These are phyloP conservation scores for Colletotrichum sp. DNA, from an alignment of 2,329 filamentous ascomycete species.

Conservation along the genomic window DNA sequence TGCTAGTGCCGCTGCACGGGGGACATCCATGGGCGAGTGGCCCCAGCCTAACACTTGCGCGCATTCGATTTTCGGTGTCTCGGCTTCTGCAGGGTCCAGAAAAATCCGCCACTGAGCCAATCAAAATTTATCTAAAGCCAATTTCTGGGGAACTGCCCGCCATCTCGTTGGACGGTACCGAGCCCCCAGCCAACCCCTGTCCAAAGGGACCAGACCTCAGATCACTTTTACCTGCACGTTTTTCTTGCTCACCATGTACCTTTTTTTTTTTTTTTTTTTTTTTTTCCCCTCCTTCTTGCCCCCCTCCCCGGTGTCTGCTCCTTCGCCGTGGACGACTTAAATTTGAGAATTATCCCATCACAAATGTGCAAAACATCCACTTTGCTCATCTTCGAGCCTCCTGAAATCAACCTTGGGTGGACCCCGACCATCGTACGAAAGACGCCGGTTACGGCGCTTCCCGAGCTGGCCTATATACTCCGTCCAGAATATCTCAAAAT, in stretches of 20 bases:
- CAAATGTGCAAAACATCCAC: not conserved
- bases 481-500: not conserved
- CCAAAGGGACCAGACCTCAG: not conserved
- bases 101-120: not conserved
- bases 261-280: not conserved
- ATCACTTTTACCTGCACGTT: not conserved
- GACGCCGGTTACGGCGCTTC: not conserved
- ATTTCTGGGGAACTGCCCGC: not conserved
- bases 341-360: not conserved
- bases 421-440: not conserved
- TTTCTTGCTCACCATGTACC: not conserved
- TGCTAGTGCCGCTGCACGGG: not conserved
- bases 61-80: slow-evolving; percentile 1
- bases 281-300: not conserved
- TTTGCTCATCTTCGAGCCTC: not conserved
- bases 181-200: not conserved
- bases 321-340: not conserved
- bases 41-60: not conserved
- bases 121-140: not conserved
- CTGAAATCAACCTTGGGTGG: not conserved
- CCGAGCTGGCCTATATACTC: not conserved
- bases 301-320: not conserved
- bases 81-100: not conserved
- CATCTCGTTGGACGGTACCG: not conserved
- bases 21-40: not conserved